Evolutionary conservation across 2,329 filamentous ascomycete genomes (phyloP).

Genomic region (Exserohilum rostratum): DNA sequence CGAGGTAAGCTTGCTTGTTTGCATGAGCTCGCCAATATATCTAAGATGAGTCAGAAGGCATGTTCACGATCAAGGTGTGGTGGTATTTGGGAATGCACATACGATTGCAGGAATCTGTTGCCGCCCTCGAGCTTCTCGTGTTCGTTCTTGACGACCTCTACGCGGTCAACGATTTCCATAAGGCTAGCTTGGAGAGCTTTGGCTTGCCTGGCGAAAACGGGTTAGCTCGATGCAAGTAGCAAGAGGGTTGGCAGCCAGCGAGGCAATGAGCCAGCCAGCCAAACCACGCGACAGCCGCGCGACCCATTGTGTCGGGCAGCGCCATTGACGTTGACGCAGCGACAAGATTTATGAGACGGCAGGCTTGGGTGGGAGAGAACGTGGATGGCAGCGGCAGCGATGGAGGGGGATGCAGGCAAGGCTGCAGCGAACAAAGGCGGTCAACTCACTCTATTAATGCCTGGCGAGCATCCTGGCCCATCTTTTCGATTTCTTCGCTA

Average conservation of each 20-base stretch:
- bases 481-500: conserved; percentile 85
- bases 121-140: conserved; percentile 96
- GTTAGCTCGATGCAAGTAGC: conserved; percentile 7
- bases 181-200: conserved; percentile 88
- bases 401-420: not conserved
- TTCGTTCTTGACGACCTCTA: conserved; percentile 91
- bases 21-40: conserved; percentile 96
- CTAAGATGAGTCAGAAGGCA: conserved; percentile 55
- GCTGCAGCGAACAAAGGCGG: not conserved
- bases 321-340: not conserved
- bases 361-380: not conserved
- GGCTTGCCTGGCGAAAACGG: conserved; percentile 70
- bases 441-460: conserved; percentile 64
- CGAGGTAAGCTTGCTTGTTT: conserved; percentile 67
- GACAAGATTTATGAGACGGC: not conserved
- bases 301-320: not conserved
- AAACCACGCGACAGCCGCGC: not conserved
- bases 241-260: not conserved
- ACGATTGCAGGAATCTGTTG: conserved; percentile 89
- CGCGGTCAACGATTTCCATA: conserved; percentile 86
- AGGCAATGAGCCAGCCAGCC: not conserved
- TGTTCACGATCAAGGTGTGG: not conserved
- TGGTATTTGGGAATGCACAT: conserved; percentile 29
- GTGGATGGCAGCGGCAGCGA: not conserved
- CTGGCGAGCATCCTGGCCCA: conserved; percentile 79